phyloP scores from a whole-genome alignment of 108 stramenopile species.

The Fragilaria crotonensis region DNA sequence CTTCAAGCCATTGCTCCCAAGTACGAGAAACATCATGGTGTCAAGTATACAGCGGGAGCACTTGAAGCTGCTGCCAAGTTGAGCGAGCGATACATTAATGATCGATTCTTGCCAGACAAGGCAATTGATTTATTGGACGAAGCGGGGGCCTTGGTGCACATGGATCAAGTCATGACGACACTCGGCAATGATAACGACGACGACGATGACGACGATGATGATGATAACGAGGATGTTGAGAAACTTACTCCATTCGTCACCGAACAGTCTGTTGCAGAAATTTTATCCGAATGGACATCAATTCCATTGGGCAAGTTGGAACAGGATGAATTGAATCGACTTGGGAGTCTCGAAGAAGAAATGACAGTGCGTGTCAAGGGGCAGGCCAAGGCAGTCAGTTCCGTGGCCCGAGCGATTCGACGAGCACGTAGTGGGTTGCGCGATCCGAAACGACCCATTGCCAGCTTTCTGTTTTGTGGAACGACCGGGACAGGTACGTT shows the following conservation, averaged over 20 bases:
- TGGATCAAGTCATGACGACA: slow-evolving; percentile 43
- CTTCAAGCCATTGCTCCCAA: slow-evolving; percentile 55
- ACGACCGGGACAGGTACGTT: slow-evolving; percentile 81
- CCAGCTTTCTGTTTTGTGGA: slow-evolving; percentile 87
- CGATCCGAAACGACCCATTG: slow-evolving; percentile 70
- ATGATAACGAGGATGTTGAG: slow-evolving; percentile 21
- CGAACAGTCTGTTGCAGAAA: slow-evolving; percentile 53
- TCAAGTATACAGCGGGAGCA: slow-evolving; percentile 52
- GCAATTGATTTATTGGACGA: slow-evolving; percentile 95
- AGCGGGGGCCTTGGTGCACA: slow-evolving; percentile 89
- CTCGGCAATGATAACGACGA: no score
- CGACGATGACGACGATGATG: slow-evolving; percentile 12
- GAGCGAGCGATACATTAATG: slow-evolving; percentile 68
- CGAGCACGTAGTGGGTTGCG: slow-evolving; percentile 80
- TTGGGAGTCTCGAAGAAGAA: slow-evolving; percentile 65
- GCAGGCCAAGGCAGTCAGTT: slow-evolving; percentile 73
- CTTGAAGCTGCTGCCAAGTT: slow-evolving; percentile 61
- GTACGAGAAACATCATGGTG: slow-evolving; percentile 72
- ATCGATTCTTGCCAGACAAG: slow-evolving; percentile 86
- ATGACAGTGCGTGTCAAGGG: slow-evolving; percentile 79
- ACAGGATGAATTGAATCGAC: slow-evolving; percentile 69
- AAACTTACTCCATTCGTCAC: no score
- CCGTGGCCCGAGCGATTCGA: slow-evolving; percentile 78
- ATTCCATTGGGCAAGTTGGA: slow-evolving; percentile 76
- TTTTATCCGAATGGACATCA: slow-evolving; percentile 61